Base-by-base conservation (phyloP, 345 rosid genomes). In the Clarkia xantiana region DNA sequence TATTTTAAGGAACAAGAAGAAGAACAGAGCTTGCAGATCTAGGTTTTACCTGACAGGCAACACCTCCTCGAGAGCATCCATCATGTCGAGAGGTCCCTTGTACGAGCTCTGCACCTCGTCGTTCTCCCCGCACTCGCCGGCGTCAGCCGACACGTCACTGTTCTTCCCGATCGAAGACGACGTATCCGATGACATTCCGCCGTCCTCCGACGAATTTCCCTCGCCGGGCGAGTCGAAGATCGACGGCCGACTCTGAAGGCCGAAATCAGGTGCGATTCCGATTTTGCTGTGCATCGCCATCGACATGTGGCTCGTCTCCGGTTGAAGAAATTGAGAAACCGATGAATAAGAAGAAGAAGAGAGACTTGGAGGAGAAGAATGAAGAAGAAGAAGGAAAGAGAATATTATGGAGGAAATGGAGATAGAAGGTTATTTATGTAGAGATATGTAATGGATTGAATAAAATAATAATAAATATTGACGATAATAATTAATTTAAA, bases 61-160 rank as follows among this genome's bases (percentile, higher is more conserved):
- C 52, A 62, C 82, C 64, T 80, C 71, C 58, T 83, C 82, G 7
- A 83, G 67, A 14, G 80, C 68, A 23, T 80, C 69, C 84, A 77
- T 70, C 70, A 73, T 52, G 36, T 69, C 72, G 47, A 77, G 58
- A 36, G 79, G 65, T 6, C 78, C 70, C 17, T 73, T 75, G 51
- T 71, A 80, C 9, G 68, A 52, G 47, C 84, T 80, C 70, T 83
- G 76, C 9, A 70, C 84, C 64, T 80, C 93, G 63, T 64, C 63
- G 16, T 73, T 80, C 44, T 56, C 68, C 18, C 54, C 62, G 18
- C 48, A 66, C 22, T 53, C 79, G 9, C 61, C 80, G 11, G 57
- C 74, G 71, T 64, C 11, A 75, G 62, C 54, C 65, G 18, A 52
- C 55, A 18, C 45, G 55, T 76, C 86, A 45, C 87, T 80, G 36